Conservation (phyloP, 1,284 basidiomycete species). For the Sphagnurus paluster region DNA sequence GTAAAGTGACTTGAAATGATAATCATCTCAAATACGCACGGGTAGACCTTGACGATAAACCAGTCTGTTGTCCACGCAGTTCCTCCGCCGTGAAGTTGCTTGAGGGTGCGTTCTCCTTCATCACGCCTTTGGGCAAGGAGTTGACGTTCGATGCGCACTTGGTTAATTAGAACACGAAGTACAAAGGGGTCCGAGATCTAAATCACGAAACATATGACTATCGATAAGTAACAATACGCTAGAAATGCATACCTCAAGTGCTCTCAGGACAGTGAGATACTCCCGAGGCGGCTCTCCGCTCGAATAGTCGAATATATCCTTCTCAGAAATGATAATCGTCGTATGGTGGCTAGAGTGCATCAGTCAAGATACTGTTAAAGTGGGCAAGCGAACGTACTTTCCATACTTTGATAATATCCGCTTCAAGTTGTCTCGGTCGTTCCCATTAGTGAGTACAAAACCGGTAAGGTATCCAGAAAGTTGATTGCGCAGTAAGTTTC, state of each 20-base stretch:
- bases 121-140: constrained; percentile 64
- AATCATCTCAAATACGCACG: no score
- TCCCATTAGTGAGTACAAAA: constrained; percentile 77
- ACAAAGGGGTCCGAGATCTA: constrained; percentile 80
- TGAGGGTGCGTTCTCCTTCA: constrained; percentile 58
- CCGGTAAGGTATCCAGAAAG: constrained; percentile 65
- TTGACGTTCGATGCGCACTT: constrained; percentile 68
- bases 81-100: constrained; percentile 46
- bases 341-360: constrained; percentile 32
- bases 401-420: constrained; percentile 53
- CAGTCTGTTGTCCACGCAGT: constrained; percentile 55
- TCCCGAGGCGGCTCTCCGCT: constrained; percentile 61
- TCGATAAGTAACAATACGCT: neutral
- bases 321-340: constrained; percentile 63
- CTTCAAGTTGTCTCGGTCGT: constrained; percentile 68
- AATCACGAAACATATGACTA: neutral
- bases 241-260: constrained; percentile 65
- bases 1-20: no score
- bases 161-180: constrained; percentile 81
- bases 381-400: constrained; percentile 50
- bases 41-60: constrained; percentile 61
- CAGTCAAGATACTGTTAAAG: neutral
- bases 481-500: constrained; percentile 62
- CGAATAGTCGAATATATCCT: constrained; percentile 79
- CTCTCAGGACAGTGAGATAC: constrained; percentile 78